These are phyloP conservation scores for Globisporangium nagaii DNA, from an alignment of 352 stramenopile species.

Conservation along the genomic window DNA sequence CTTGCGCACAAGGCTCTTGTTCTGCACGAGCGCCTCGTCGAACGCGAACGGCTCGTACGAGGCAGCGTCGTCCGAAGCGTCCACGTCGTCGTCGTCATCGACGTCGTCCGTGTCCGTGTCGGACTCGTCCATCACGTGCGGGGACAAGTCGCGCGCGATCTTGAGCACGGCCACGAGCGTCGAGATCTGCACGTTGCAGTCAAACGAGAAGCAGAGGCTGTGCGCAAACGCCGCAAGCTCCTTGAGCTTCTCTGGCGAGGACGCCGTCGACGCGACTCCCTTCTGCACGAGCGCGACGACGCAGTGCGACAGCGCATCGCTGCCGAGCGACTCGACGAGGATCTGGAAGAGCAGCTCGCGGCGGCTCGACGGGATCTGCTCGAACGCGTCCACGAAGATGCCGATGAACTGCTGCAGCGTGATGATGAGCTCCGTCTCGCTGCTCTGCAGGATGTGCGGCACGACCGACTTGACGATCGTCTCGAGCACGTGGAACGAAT, in stretches of 20 bases:
- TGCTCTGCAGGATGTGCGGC: slow-evolving; percentile 52
- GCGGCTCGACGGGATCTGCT: slow-evolving; percentile 55
- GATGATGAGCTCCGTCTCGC: slow-evolving; percentile 21
- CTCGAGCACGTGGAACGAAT: slow-evolving; percentile 86
- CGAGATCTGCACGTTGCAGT: slow-evolving; percentile 50
- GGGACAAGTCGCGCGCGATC: slow-evolving; percentile 55
- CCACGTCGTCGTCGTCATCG: slow-evolving; percentile 55
- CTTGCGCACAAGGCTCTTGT: slow-evolving; percentile 36
- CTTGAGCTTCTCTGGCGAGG: slow-evolving; percentile 21
- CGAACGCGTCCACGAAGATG: slow-evolving; percentile 72
- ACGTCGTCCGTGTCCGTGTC: slow-evolving; percentile 69
- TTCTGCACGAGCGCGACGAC: slow-evolving; percentile 54
- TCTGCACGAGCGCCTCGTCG: slow-evolving; percentile 21
- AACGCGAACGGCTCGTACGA: slow-evolving; percentile 50
- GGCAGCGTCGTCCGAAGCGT: slow-evolving; percentile 26
- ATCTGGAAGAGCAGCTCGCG: slow-evolving; percentile 61
- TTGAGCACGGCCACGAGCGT: slow-evolving; percentile 53
- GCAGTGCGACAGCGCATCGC: slow-evolving; percentile 44
- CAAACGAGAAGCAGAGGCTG: slow-evolving; percentile 51
- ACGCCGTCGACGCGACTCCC: slow-evolving; percentile 13
- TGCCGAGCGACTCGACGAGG: slow-evolving; percentile 49
- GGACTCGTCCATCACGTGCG: slow-evolving; percentile 61
- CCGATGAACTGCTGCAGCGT: slow-evolving; percentile 69
- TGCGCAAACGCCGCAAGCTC: slow-evolving; percentile 68
- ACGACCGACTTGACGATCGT: slow-evolving; percentile 79